Conservation (phyloP, 208 protist species). For the Leishmania martiniquensis region DNA sequence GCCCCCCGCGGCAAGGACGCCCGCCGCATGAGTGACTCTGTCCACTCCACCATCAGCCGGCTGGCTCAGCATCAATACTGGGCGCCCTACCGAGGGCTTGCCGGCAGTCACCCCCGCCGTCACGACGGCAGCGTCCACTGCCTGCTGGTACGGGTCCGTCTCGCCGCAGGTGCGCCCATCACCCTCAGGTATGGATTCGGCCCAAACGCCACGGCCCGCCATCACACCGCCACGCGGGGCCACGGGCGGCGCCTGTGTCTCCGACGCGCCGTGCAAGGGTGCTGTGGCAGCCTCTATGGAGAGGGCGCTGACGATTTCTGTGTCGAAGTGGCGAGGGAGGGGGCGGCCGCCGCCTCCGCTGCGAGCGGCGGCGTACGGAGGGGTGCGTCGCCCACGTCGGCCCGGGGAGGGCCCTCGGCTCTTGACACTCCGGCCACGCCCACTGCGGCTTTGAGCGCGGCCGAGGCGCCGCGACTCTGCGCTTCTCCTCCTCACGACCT, state of each 20-base stretch:
- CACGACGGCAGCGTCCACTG: neutral
- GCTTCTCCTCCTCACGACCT: neutral
- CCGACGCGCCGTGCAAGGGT: neutral
- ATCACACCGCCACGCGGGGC: neutral
- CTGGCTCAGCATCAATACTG: conserved; percentile 10
- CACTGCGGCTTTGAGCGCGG: neutral
- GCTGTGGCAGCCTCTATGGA: conserved; percentile 7
- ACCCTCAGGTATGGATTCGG: neutral
- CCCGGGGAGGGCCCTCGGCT: neutral
- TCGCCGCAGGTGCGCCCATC: neutral
- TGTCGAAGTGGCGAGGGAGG: conserved; percentile 14
- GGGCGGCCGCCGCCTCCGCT: neutral
- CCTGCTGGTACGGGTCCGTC: neutral
- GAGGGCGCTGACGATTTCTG: conserved; percentile 21
- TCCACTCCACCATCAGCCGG: neutral
- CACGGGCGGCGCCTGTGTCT: neutral
- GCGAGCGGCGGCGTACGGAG: neutral
- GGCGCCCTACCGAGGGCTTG: conserved; percentile 7
- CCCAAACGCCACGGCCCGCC: neutral
- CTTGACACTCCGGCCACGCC: neutral
- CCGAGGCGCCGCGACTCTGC: neutral
- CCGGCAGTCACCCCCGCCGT: conserved; percentile 15
- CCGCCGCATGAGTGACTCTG: neutral
- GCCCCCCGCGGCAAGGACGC: neutral
- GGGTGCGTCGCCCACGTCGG: neutral